Conservation (phyloP, 2,329 filamentous ascomycete species). For the Ophiocordyceps polyrhachis-furcata region DNA sequence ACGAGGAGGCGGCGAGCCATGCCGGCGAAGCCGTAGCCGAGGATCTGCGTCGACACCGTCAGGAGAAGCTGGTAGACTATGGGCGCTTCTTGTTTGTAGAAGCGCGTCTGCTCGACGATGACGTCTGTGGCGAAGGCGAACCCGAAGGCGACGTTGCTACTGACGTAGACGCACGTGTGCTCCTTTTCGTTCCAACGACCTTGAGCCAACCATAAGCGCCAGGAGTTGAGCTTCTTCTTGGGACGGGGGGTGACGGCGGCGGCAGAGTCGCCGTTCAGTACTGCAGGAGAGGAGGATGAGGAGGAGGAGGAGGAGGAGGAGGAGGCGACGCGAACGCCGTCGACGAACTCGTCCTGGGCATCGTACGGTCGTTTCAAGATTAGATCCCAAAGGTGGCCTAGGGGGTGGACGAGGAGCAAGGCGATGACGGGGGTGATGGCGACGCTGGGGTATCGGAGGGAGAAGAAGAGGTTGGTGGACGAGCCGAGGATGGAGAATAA, state of each 20-base stretch:
- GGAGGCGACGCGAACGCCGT: slow-evolving; percentile 22
- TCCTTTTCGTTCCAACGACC: slow-evolving; percentile 78
- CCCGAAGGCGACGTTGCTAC: slow-evolving; percentile 76
- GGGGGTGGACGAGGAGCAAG: slow-evolving; percentile 64
- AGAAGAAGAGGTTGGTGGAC: slow-evolving; percentile 76
- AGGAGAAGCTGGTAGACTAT: slow-evolving; percentile 66
- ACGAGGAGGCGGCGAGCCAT: slow-evolving; percentile 67
- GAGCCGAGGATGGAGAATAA: slow-evolving; percentile 67
- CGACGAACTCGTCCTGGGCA: slow-evolving; percentile 26
- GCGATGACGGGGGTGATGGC: slow-evolving; percentile 81
- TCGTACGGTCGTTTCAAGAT: slow-evolving; percentile 44
- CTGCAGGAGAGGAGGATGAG: neutral
- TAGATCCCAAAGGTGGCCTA: slow-evolving; percentile 64
- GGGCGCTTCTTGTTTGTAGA: slow-evolving; percentile 65
- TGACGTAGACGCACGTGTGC: slow-evolving; percentile 75
- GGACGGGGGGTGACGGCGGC: slow-evolving; percentile 2
- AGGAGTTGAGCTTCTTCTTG: slow-evolving; percentile 18
- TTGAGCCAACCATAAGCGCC: slow-evolving; percentile 60
- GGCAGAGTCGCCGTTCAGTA: slow-evolving; percentile 4
- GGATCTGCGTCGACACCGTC: slow-evolving; percentile 68
- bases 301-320: slow-evolving; percentile 1
- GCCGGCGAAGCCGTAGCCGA: slow-evolving; percentile 75
- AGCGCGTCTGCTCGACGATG: slow-evolving; percentile 77
- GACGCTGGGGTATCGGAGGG: slow-evolving; percentile 75
- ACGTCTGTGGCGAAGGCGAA: slow-evolving; percentile 82